phyloP scores from a whole-genome alignment of 257 asterid genomes.

The Solanum sejunctum region DNA sequence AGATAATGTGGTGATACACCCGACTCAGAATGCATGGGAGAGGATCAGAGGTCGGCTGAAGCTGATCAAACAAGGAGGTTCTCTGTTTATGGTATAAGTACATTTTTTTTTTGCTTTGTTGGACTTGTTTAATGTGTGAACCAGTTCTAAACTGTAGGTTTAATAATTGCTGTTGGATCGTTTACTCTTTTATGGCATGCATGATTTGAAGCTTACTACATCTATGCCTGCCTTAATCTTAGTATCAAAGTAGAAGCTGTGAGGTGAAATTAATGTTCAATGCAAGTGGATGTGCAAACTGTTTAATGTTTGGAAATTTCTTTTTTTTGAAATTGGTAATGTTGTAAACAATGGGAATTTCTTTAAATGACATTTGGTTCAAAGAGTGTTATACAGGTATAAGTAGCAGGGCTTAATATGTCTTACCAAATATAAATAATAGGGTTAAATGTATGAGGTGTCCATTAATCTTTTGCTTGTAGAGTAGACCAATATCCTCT shows the following conservation, averaged over 20 bases:
- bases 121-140: not conserved
- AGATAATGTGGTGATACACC: constrained; percentile 97
- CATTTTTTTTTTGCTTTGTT: not conserved
- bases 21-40: constrained; percentile 82
- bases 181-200: not conserved
- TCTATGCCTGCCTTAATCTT: not conserved
- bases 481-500: not conserved
- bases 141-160: not conserved
- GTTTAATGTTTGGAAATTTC: not conserved
- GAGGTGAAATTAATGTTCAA: not conserved
- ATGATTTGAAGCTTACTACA: not conserved
- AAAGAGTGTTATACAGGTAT: not conserved
- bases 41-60: constrained; percentile 93
- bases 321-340: not conserved
- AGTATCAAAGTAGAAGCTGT: not conserved
- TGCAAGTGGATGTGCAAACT: not conserved
- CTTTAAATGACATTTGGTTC: not conserved
- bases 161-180: not conserved
- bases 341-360: not conserved
- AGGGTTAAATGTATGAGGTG: not conserved
- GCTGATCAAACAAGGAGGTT: constrained; percentile 74
- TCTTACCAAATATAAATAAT: not conserved
- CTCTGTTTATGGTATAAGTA: constrained; percentile 62
- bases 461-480: not conserved
- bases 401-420: not conserved